phyloP scores from a whole-genome alignment of 345 rosid species.

The Isatis tinctoria region DNA sequence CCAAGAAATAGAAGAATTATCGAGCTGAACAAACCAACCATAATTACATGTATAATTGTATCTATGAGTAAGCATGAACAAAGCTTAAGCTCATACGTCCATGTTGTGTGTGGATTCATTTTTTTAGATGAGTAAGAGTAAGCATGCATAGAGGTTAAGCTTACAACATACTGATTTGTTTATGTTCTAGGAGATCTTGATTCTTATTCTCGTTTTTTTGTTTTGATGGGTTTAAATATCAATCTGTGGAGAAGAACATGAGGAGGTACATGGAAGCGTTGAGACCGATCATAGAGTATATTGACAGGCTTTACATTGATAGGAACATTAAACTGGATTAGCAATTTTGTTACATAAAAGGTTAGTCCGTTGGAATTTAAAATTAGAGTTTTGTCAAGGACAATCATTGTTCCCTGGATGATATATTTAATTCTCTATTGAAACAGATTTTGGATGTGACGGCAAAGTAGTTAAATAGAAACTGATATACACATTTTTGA shows the following conservation, averaged over 20 bases:
- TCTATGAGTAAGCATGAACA: too few species aligned
- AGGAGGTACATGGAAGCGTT: constrained; percentile 59
- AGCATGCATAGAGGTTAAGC: neutral
- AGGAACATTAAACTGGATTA: constrained; percentile 64
- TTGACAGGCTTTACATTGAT: constrained; percentile 59
- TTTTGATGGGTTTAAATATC: constrained; percentile 33
- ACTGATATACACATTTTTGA: neutral
- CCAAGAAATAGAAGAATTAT: too few species aligned
- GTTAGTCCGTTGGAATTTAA: neutral
- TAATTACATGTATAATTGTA: too few species aligned
- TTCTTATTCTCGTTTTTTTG: neutral
- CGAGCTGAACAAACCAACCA: too few species aligned
- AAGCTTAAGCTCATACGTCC: neutral
- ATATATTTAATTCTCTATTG: neutral
- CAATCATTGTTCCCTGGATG: neutral
- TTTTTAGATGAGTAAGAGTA: neutral
- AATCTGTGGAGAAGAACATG: constrained; percentile 72
- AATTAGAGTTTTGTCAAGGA: neutral
- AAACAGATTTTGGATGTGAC: neutral
- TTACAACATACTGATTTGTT: neutral
- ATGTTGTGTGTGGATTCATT: neutral
- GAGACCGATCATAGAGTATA: constrained; percentile 54
- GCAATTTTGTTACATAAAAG: constrained; percentile 10
- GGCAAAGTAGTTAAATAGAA: neutral
- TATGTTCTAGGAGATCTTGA: neutral